phyloP scores from a whole-genome alignment of 2,329 filamentous ascomycete genomes.

The Tolypocladium endophyticum region DNA sequence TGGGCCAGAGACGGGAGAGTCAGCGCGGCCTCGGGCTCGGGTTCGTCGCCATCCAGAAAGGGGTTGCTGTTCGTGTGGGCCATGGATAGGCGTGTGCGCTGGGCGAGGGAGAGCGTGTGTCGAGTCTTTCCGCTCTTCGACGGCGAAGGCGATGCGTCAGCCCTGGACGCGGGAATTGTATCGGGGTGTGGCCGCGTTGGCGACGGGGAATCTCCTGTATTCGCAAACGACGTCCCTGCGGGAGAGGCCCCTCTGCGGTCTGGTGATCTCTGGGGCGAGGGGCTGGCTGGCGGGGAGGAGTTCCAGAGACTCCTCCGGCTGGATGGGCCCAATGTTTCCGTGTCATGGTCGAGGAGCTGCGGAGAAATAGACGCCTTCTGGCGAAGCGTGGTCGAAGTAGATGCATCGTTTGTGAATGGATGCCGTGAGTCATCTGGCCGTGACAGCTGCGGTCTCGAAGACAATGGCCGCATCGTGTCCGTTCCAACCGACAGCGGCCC shows the following conservation, averaged over 20 bases:
- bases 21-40: constrained; percentile 10
- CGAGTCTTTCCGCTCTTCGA: constrained; percentile 36
- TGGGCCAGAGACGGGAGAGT: constrained; percentile 1
- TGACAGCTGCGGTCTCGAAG: constrained; percentile 17
- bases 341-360: not conserved
- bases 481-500: constrained; percentile 11
- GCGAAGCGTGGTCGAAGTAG: no score
- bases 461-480: constrained; percentile 9
- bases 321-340: not conserved
- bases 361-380: no score
- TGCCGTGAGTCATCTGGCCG: constrained; percentile 9
- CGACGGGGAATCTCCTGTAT: constrained; percentile 11
- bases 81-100: constrained; percentile 77
- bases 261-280: not conserved
- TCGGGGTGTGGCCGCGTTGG: constrained; percentile 43
- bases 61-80: constrained; percentile 43
- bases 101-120: constrained; percentile 55
- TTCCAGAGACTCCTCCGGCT: not conserved
- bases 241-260: not conserved
- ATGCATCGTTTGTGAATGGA: not conserved
- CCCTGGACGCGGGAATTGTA: constrained; percentile 44
- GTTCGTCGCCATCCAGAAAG: constrained; percentile 19
- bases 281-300: not conserved
- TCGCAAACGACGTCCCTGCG: not conserved
- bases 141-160: constrained; percentile 46